Evolutionary conservation across 179 eudicot genomes (phyloP), one percentile per base, ranked within the genome.

Genomic region (Sideroxylon spinosum): DNA sequence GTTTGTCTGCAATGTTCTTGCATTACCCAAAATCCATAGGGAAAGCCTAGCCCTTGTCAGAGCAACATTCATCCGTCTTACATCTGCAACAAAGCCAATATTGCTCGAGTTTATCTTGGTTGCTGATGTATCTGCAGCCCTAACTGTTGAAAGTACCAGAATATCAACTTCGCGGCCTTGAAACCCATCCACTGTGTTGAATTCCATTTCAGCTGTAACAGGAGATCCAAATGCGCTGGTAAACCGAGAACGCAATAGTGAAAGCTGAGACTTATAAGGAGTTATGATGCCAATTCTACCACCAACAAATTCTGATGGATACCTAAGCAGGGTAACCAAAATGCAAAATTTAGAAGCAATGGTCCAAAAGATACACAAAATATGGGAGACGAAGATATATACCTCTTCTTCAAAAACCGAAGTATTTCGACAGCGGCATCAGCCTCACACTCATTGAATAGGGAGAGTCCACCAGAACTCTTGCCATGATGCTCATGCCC

Each of bases 151-250:
- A 81, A 96, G 91, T 66, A 96, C 79, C 71, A 96, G 84, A 74
- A 96, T 92, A 82, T 94, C 99, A 68, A 96, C 98, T 84, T 96
- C 99, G 78, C 99, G 89, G 57, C 99, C 99, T 86, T 96, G 99
- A 81, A 94, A 96, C 80, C 98, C 99, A 85, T 96, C 99, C 26
- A 96, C 93, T 10, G 99, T 96, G 85, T 96, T 96, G 74, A 96
- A 94, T 74, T 96, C 99, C 85, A 96, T 91, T 72, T 91, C 98
- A 74, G 96, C 90, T 11, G 90, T 82, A 70, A 90, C 46, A 73
- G 97, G 89, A 79, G 99, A 85, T 80, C 99, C 99, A 85, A 96
- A 94, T 78, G 81, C 95, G 83, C 79, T 70, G 59, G 98, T 85
- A 81, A 96, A 89, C 70, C 98, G 91, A 60, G 98, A 90, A 49